These are phyloP conservation scores for Schwanniomyces yamadae DNA, from an alignment of 805 yeast genomes.

Conservation along the genomic window DNA sequence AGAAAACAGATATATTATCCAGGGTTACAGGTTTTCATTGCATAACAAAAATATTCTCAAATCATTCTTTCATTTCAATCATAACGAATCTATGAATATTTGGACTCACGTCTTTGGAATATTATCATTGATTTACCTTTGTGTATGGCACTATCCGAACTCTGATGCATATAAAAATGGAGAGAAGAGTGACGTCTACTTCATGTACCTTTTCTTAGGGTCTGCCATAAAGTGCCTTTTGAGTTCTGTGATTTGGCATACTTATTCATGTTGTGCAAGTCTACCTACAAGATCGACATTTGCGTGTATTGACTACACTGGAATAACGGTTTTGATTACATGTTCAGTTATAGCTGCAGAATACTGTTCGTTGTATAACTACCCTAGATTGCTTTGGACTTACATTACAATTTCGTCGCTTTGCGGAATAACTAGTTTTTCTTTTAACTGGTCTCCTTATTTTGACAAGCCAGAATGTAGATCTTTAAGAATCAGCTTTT, in stretches of 20 bases:
- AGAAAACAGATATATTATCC: slow-evolving; percentile 80
- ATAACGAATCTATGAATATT: slow-evolving; percentile 88
- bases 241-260: slow-evolving; percentile 88
- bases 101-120: slow-evolving; percentile 90
- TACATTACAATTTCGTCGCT: slow-evolving; percentile 61
- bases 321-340: slow-evolving; percentile 85
- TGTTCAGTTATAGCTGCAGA: slow-evolving; percentile 87
- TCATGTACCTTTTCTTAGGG: slow-evolving; percentile 61
- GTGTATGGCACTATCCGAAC: slow-evolving; percentile 61
- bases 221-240: slow-evolving; percentile 77
- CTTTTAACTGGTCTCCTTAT: slow-evolving; percentile 87
- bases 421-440: slow-evolving; percentile 71
- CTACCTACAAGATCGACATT: slow-evolving; percentile 62
- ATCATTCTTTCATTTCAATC: slow-evolving; percentile 59
- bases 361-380: slow-evolving; percentile 69
- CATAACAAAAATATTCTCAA: slow-evolving; percentile 58
- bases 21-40: slow-evolving; percentile 82
- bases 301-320: slow-evolving; percentile 94
- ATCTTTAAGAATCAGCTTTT: slow-evolving; percentile 75
- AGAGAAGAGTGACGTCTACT: slow-evolving; percentile 45
- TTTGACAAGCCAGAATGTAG: slow-evolving; percentile 88
- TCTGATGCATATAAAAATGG: slow-evolving; percentile 47
- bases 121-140: slow-evolving; percentile 52
- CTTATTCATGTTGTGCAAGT: slow-evolving; percentile 76
- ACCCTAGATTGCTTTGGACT: slow-evolving; percentile 45